Evolutionary conservation across 345 rosid genomes (phyloP), one percentile per base, ranked within the genome.

Genomic region (Camelina neglecta): DNA sequence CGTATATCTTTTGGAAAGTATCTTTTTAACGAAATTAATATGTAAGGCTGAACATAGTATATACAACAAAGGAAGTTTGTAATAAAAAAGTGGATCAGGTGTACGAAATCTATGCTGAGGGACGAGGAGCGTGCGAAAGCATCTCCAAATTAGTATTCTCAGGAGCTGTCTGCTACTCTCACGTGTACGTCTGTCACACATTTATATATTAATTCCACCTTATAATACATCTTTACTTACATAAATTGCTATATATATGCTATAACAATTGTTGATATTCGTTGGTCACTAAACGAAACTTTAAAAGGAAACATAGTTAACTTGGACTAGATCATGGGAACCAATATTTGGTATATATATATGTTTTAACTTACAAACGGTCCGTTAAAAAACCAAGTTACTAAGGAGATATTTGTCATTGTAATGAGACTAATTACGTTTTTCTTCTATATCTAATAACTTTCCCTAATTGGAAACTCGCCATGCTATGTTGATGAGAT

Each of bases 151-250:
- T 35, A 35, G 9, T 9, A 6, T 35, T 35, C 33, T 45, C 65
- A 58, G 47, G 65, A 49, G 29, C 41, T 62, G 68, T 51, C 45
- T 54, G 63, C 64, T 44, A 64, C 59, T 65, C 31, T 15, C 54
- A 72, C 64, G 63, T 73, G 47, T 65, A 31, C 11, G 11, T 20
- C 55, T 73, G 36, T 65, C 50, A 73, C 56, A 44, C 11, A 41
- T 41, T 51, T 73, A 18, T 62, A 50, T 72, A 11, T 44, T 7
- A 11, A 35, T 35, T 35, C 38, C n/a, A 38, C 31, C 58, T 38
- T 62, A 39, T 48, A 13, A 48, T 20, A 59, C 3, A 48, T 20
- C 31, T 58, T 39, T 69, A 56, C 63, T 38, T 38, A 26, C n/a
- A 38, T 45, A 54, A 23, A 49, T 64, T 42, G 3, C 1, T 63